A percentile compares a stretch with the other conserved stretches of the same genome.
These are phyloP conservation scores for Aspergillus quadrilineatus DNA, from an alignment of 2,329 filamentous ascomycete genomes.

Conservation along the genomic window DNA sequence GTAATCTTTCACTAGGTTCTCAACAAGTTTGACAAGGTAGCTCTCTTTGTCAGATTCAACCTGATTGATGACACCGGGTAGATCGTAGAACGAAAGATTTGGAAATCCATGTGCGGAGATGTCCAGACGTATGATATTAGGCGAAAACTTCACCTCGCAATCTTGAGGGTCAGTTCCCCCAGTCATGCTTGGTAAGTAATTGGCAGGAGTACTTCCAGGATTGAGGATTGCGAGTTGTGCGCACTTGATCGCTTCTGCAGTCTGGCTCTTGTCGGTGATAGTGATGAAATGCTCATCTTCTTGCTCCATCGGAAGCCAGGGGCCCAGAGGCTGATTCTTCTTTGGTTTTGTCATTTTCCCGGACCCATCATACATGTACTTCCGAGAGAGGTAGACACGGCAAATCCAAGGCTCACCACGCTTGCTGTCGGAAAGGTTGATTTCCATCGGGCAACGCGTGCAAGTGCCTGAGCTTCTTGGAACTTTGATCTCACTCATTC, in stretches of 20 bases:
- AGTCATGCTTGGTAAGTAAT: conserved; percentile 56
- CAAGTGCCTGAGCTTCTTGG: conserved; percentile 71
- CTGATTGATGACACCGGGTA: conserved; percentile 78
- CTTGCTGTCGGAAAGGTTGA: conserved; percentile 62
- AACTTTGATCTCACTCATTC: conserved; percentile 66
- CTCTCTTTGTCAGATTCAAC: conserved; percentile 63
- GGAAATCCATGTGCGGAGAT: conserved; percentile 71
- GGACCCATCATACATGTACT: conserved; percentile 56
- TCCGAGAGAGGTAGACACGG: conserved; percentile 62
- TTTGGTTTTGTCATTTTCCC: conserved; percentile 48
- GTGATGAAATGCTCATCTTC: conserved; percentile 61
- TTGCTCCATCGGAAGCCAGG: conserved; percentile 58
- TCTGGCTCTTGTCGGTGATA: conserved; percentile 59
- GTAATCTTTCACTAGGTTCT: conserved; percentile 68
- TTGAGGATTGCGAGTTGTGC: conserved; percentile 78
- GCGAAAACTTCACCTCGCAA: conserved; percentile 67
- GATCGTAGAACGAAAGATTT: conserved; percentile 77
- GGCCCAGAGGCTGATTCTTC: conserved; percentile 57
- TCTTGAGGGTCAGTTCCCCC: conserved; percentile 29
- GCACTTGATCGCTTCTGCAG: conserved; percentile 68
- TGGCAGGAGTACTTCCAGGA: conserved; percentile 54
- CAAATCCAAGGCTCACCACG: conserved; percentile 60
- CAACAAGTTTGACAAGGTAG: conserved; percentile 70
- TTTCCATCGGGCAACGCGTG: conserved; percentile 77
- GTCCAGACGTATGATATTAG: conserved; percentile 75